phyloP scores from a whole-genome alignment of 352 stramenopile species.

The Halophytophthora polymorphica region DNA sequence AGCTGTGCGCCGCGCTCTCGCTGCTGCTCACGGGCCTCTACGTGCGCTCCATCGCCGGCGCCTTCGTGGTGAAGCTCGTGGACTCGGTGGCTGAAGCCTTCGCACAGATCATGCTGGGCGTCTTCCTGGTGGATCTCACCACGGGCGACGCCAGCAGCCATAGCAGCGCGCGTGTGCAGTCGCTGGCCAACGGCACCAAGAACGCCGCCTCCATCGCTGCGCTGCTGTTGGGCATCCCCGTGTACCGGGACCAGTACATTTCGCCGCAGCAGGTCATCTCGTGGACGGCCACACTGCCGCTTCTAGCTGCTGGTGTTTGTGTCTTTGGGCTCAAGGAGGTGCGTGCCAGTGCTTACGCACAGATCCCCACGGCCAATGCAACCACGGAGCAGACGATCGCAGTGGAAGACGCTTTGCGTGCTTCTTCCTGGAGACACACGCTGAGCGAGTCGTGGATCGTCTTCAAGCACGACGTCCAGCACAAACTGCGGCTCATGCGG shows the following conservation, averaged over 20 bases:
- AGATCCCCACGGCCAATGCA: not conserved
- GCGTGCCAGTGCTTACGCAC: constrained; percentile 8
- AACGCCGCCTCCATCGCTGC: constrained; percentile 63
- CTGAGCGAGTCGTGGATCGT: constrained; percentile 27
- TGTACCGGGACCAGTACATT: constrained; percentile 61
- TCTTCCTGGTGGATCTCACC: constrained; percentile 69
- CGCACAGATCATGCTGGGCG: constrained; percentile 77
- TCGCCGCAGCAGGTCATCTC: constrained; percentile 49
- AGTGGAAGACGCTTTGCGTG: constrained; percentile 1
- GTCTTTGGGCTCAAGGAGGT: constrained; percentile 46
- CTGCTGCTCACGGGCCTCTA: constrained; percentile 54
- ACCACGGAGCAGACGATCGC: not conserved
- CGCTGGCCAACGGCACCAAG: constrained; percentile 65
- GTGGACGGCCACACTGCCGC: constrained; percentile 57
- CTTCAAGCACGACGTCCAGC: constrained; percentile 45
- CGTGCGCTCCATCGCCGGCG: constrained; percentile 49
- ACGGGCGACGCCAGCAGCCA: constrained; percentile 47
- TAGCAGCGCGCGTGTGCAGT: constrained; percentile 63
- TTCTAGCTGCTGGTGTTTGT: constrained; percentile 50
- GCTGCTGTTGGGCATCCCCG: constrained; percentile 56
- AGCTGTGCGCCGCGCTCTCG: constrained; percentile 51
- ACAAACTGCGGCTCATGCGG: constrained; percentile 45
- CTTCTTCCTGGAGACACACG: constrained; percentile 12
- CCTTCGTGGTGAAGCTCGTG: constrained; percentile 66
- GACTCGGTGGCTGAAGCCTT: constrained; percentile 75